A percentile compares a stretch with the other conserved stretches of the same genome.
phyloP scores from a whole-genome alignment of 306 rosid genomes.

The Cyamopsis tetragonoloba region DNA sequence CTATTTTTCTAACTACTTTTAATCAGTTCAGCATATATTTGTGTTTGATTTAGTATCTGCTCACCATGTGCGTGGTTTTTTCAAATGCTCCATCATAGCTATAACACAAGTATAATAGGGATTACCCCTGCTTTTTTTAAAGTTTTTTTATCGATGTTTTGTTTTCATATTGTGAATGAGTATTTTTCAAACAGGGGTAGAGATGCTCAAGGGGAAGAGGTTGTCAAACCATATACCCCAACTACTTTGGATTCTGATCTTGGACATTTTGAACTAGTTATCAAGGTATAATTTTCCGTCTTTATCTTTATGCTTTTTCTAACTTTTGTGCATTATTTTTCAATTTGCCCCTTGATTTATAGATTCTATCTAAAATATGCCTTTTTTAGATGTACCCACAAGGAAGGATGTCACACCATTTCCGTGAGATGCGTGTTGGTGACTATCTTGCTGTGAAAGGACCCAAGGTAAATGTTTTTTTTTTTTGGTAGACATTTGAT shows the following conservation, averaged over 20 bases:
- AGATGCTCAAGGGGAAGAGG: constrained; percentile 82
- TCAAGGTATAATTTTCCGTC: constrained; percentile 53
- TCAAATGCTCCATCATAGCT: background rate
- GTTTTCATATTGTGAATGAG: background rate
- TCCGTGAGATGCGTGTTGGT: constrained; percentile 91
- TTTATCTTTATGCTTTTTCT: background rate
- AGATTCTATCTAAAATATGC: constrained; percentile 5
- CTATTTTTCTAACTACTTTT: background rate
- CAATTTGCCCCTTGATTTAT: background rate
- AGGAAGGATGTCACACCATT: constrained; percentile 99
- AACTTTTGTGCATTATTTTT: constrained; percentile 8
- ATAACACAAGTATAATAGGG: background rate
- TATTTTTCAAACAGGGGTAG: constrained; percentile 69
- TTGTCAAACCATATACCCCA: constrained; percentile 91
- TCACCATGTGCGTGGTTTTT: background rate
- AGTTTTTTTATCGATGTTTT: background rate
- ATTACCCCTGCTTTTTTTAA: background rate
- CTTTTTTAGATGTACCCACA: constrained; percentile 89
- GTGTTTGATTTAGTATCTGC: constrained; percentile 5
- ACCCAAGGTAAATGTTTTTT: constrained; percentile 68
- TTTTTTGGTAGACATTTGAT: background rate
- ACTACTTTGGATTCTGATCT: constrained; percentile 94
- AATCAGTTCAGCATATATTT: background rate
- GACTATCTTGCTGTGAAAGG: constrained; percentile 85
- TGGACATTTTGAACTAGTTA: constrained; percentile 89